Percentiles rank a stretch among this genome's conserved stretches.
Evolutionary conservation across 148 eudicot genomes (phyloP).

Genomic region (Chenopodium suecicum): DNA sequence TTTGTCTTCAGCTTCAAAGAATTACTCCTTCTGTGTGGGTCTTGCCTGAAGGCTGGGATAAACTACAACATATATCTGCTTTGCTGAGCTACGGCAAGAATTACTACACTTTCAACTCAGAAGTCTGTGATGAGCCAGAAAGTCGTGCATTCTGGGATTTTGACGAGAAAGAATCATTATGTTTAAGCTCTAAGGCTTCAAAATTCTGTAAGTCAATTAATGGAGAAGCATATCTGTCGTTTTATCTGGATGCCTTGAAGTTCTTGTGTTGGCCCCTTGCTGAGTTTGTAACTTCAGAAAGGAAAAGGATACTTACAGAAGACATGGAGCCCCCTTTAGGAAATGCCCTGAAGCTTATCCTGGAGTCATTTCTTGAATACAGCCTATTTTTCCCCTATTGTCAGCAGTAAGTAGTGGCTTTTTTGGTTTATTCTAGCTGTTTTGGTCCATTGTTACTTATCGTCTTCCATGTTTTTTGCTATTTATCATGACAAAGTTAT

Average conservation of each 20-base stretch:
- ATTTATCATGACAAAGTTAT: neutral
- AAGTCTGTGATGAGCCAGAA: conserved; percentile 17
- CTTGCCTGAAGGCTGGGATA: conserved; percentile 36
- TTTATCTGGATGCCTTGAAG: conserved; percentile 60
- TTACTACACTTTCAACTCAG: conserved; percentile 20
- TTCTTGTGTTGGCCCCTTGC: conserved; percentile 77
- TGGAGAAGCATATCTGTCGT: conserved; percentile 30
- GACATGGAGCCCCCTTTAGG: conserved; percentile 30
- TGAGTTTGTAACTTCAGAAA: conserved; percentile 51
- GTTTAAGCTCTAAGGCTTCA: conserved; percentile 1
- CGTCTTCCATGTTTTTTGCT: neutral
- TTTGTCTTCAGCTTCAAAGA: conserved; percentile 22
- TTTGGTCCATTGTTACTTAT: conserved; percentile 2
- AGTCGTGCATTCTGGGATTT: conserved; percentile 15
- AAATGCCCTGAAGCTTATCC: conserved; percentile 35
- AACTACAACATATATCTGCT: conserved; percentile 35
- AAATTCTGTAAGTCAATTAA: conserved; percentile 17
- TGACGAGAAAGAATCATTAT: neutral
- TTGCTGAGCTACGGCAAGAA: conserved; percentile 34
- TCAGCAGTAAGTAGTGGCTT: conserved; percentile 45
- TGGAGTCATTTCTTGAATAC: conserved; percentile 50
- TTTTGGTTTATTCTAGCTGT: neutral
- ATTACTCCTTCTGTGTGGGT: conserved; percentile 25
- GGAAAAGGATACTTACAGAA: conserved; percentile 49
- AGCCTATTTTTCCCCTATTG: conserved; percentile 37